These are phyloP conservation scores for Acanthochlamys bracteata DNA, from an alignment of 106 monocot species.

Conservation along the genomic window DNA sequence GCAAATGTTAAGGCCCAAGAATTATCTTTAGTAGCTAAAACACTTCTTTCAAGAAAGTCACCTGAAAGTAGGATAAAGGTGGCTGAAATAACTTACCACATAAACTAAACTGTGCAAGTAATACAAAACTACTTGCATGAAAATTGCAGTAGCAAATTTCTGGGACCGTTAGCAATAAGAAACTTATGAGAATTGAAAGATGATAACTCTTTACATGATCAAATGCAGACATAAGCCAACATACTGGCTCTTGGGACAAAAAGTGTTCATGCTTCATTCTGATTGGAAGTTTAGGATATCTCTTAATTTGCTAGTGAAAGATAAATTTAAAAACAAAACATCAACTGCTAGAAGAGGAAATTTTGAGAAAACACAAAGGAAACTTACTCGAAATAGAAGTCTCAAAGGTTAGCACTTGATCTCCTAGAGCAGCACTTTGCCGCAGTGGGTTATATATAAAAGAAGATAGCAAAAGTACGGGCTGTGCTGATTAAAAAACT, in stretches of 20 bases:
- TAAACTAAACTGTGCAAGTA: too few relatives aligned
- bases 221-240: background rate
- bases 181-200: background rate
- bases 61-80: too few relatives aligned
- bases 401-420: background rate
- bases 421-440: background rate
- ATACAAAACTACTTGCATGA: too few relatives aligned
- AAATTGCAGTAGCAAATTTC: background rate
- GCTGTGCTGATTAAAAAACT: background rate
- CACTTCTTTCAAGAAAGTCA: too few relatives aligned
- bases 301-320: background rate
- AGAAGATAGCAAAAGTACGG: background rate
- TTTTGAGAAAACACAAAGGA: background rate
- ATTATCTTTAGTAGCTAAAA: too few relatives aligned
- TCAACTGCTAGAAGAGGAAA: background rate
- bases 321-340: background rate
- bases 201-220: too few relatives aligned
- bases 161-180: background rate
- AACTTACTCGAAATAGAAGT: conserved; percentile 16
- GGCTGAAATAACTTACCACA: too few relatives aligned
- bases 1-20: too few relatives aligned
- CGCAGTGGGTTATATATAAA: background rate
- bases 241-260: background rate
- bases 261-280: too few relatives aligned
- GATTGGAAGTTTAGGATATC: background rate